Evolutionary conservation across 306 rosid species (phyloP).

Genomic region (Vigna radiata): DNA sequence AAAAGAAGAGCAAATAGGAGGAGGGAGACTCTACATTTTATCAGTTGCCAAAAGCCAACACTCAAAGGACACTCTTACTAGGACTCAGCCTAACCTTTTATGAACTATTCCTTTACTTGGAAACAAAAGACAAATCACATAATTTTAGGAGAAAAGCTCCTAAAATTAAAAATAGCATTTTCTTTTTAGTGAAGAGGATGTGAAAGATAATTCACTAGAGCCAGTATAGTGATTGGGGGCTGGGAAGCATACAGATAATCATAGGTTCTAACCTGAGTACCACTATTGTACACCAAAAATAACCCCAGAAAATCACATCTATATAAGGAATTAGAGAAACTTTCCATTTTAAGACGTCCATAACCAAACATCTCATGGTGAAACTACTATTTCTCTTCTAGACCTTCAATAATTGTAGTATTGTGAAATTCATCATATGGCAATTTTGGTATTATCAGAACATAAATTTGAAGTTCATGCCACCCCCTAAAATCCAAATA

Average conservation of each 20-base stretch:
- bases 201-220: too few species aligned
- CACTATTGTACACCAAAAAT: too few species aligned
- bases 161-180: neutral
- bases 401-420: neutral
- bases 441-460: neutral
- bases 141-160: neutral
- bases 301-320: too few species aligned
- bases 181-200: neutral
- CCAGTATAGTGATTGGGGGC: too few species aligned
- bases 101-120: neutral
- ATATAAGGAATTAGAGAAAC: neutral
- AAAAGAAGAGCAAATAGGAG: neutral
- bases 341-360: neutral
- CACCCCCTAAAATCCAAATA: neutral
- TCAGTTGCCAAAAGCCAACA: neutral
- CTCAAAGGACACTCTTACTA: neutral
- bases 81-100: neutral
- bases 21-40: neutral
- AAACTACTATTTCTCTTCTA: neutral
- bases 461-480: neutral
- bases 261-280: too few species aligned
- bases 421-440: conserved; percentile 5
- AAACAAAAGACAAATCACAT: neutral
- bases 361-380: neutral
- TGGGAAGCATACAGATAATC: too few species aligned